phyloP scores from a whole-genome alignment of 768 basidiomycete species.

The Auriscalpium vulgare region DNA sequence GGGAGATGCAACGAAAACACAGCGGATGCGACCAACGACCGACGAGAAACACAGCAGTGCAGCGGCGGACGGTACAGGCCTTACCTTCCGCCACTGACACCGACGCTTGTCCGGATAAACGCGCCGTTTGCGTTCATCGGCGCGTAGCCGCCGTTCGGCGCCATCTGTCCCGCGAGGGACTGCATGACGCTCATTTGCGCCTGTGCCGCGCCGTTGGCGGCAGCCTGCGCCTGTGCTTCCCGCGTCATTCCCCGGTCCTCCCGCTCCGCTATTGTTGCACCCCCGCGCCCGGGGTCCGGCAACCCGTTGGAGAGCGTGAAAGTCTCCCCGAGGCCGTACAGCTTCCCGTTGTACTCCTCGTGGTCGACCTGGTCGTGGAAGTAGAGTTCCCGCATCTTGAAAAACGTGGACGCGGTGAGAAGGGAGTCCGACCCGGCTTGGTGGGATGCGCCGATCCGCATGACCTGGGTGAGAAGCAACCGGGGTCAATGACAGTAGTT shows the following conservation, averaged over 20 bases:
- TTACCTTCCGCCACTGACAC: constrained; percentile 12
- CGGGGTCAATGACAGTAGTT: background rate
- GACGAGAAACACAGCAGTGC: background rate
- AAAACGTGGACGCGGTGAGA: constrained; percentile 88
- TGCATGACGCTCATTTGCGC: background rate
- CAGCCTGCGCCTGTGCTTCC: constrained; percentile 45
- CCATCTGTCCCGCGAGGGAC: constrained; percentile 8
- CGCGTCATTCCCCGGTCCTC: constrained; percentile 50
- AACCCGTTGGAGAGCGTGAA: constrained; percentile 62
- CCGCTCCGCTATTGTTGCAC: constrained; percentile 75
- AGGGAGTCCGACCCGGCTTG: constrained; percentile 98
- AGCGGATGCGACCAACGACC: background rate
- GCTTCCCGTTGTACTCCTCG: constrained; percentile 69
- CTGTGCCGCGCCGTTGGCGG: background rate
- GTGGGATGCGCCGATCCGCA: constrained; percentile 84
- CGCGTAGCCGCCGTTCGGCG: constrained; percentile 12
- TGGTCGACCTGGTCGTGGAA: constrained; percentile 90
- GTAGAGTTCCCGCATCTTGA: constrained; percentile 90
- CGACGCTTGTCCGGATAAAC: constrained; percentile 13
- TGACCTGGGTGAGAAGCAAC: constrained; percentile 43
- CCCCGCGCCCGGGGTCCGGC: constrained; percentile 56
- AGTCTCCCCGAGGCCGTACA: constrained; percentile 79
- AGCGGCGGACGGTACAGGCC: too few species aligned
- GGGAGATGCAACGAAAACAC: background rate
- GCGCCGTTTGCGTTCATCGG: constrained; percentile 15